Conservation (phyloP, 768 basidiomycete species). For the Hortiboletus flavorubellus region DNA sequence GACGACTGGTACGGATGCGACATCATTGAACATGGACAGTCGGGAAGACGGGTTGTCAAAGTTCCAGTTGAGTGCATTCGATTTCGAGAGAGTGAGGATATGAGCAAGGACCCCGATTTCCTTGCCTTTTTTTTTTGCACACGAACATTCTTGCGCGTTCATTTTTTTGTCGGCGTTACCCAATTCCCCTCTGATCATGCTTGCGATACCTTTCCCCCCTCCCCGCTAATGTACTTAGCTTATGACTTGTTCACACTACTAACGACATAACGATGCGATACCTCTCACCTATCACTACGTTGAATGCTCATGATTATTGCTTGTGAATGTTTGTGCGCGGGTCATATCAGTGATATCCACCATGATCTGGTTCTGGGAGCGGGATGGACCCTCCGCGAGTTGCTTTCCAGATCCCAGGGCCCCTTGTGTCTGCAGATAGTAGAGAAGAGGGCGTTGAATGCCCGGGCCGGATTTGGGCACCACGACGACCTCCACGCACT, state of each 20-base stretch:
- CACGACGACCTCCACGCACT: no score
- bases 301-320: background rate
- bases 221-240: background rate
- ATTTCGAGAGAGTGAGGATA: slow-evolving; percentile 19
- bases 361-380: no score
- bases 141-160: background rate
- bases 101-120: background rate
- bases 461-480: no score
- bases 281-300: background rate
- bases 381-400: no score
- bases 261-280: slow-evolving; percentile 14
- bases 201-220: slow-evolving; percentile 11
- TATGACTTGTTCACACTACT: slow-evolving; percentile 1
- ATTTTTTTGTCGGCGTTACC: slow-evolving; percentile 13
- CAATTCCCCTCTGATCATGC: background rate
- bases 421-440: no score
- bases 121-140: background rate
- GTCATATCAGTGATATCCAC: no score
- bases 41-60: slow-evolving; percentile 7
- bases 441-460: no score
- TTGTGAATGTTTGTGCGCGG: background rate
- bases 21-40: slow-evolving; percentile 7
- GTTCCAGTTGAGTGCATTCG: slow-evolving; percentile 18
- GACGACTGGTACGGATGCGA: slow-evolving; percentile 15
- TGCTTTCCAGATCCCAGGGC: no score